Percentiles rank a stretch among this genome's conserved stretches.
Conservation (phyloP, 2,329 filamentous ascomycete genomes). For the Fusarium sp. region DNA sequence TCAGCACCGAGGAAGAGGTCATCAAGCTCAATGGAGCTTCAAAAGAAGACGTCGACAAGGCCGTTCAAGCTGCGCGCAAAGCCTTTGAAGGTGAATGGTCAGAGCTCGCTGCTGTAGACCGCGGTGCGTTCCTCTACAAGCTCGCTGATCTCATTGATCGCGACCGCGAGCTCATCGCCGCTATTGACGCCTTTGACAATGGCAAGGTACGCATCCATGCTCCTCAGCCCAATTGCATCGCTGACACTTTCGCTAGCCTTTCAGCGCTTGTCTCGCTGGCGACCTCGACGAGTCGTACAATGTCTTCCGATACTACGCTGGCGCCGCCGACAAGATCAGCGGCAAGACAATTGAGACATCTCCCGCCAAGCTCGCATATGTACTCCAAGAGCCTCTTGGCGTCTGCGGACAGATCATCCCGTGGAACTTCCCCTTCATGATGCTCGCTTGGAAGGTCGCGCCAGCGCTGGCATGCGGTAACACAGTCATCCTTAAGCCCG, state of each 20-base stretch:
- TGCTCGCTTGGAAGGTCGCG: constrained; percentile 76
- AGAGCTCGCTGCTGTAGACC: constrained; percentile 35
- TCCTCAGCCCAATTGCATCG: accelerated
- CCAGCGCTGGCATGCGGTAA: constrained; percentile 71
- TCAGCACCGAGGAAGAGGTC: constrained; percentile 37
- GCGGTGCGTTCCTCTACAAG: constrained; percentile 39
- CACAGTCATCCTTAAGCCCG: constrained; percentile 67
- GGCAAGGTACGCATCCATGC: constrained; percentile 25
- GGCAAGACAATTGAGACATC: constrained; percentile 75
- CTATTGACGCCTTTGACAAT: constrained; percentile 41
- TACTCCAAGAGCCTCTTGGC: constrained; percentile 73
- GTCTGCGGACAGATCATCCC: constrained; percentile 75
- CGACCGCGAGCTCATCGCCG: constrained; percentile 40
- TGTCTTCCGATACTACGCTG: constrained; percentile 74
- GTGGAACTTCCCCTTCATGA: constrained; percentile 50
- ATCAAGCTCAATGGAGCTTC: constrained; percentile 38
- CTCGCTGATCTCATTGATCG: constrained; percentile 37
- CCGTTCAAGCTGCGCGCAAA: constrained; percentile 37
- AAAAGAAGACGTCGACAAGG: constrained; percentile 34
- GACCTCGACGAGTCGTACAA: constrained; percentile 59
- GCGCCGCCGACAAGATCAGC: constrained; percentile 76
- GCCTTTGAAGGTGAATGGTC: constrained; percentile 42
- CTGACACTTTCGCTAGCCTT: constrained; percentile 18
- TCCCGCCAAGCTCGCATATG: constrained; percentile 72
- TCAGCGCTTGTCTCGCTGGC: constrained; percentile 59